These are phyloP conservation scores for Monilinia fructicola DNA, from an alignment of 2,329 filamentous ascomycete species.

Conservation along the genomic window DNA sequence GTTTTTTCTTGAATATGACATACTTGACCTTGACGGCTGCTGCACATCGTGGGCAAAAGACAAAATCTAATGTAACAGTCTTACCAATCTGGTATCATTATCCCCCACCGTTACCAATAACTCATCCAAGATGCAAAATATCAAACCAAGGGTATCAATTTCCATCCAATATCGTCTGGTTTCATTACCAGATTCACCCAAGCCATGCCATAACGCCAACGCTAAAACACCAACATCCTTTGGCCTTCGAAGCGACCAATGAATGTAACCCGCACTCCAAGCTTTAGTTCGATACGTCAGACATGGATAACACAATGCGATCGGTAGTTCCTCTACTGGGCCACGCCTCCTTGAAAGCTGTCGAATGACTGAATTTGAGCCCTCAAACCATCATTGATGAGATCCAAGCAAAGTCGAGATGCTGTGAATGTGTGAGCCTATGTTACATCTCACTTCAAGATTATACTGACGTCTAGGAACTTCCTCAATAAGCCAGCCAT, in stretches of 20 bases:
- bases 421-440: conserved; percentile 28
- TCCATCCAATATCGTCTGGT: conserved; percentile 2
- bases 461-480: conserved; percentile 35
- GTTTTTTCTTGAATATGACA: neutral
- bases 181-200: neutral
- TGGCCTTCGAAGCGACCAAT: neutral
- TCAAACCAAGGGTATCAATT: conserved; percentile 20
- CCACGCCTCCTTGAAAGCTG: neutral
- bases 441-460: neutral
- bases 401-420: conserved; percentile 38
- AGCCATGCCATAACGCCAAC: conserved; percentile 11
- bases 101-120: neutral
- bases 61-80: neutral
- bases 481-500: conserved; percentile 31
- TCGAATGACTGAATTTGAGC: conserved; percentile 30
- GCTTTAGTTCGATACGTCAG: neutral
- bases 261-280: neutral
- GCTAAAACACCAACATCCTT: conserved; percentile 7
- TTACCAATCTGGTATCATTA: neutral
- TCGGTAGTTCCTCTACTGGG: neutral
- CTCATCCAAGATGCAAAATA: neutral
- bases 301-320: neutral
- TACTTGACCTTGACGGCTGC: neutral
- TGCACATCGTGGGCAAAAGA: neutral
- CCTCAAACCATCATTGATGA: conserved; percentile 38